Evolutionary conservation across 805 yeast genomes (phyloP), one percentile per base, ranked within the genome.

Genomic region (Lachancea thermotolerans): DNA sequence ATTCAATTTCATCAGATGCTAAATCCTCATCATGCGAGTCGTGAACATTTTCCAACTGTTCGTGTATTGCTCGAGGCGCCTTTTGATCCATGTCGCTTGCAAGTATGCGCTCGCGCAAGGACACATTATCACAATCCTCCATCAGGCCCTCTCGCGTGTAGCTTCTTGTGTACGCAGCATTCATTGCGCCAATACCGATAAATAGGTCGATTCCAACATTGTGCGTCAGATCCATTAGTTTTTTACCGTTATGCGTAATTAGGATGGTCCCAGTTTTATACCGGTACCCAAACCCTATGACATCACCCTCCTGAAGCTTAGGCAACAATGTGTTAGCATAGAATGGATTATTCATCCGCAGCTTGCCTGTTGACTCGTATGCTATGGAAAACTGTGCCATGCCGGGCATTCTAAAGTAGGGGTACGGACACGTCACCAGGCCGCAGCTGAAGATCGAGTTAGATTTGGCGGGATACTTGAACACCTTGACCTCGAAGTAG

Each of bases 241-340:
- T 87, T 63, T 87, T 87, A 17, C 99, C 99, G 58, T 93, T 93
- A 53, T 95, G 77, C 0, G 99, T 93, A 69, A 90, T 91, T 58
- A 93, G 91, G 0, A 93, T 72, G 0, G 95, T 79, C 0, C 96
- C 95, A 2, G 85, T 71, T 44, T 87, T 73, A 15, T 84, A 82
- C 45, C 90, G 73, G 59, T 86, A 85, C 0, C 99, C 99, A 34
- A 90, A 79, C 1, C 99, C 99, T 3, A 93, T 74, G 11, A 91
- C 95, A 64, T 93, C 99, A 28, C 97, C 98, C 56, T 85, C 83
- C 21, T 76, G 72, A 36, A 85, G 51, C 32, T 57, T 58, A 2
- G 74, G 72, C 37, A 70, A 59, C n/a, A 68, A 58, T 0, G 66
- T 61, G 11, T 69, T 62, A 16, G 72, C 67, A 33, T 56, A 53